Conservation (phyloP, 2,329 filamentous ascomycete genomes). For the Gnomoniopsis smithogilvyi region DNA sequence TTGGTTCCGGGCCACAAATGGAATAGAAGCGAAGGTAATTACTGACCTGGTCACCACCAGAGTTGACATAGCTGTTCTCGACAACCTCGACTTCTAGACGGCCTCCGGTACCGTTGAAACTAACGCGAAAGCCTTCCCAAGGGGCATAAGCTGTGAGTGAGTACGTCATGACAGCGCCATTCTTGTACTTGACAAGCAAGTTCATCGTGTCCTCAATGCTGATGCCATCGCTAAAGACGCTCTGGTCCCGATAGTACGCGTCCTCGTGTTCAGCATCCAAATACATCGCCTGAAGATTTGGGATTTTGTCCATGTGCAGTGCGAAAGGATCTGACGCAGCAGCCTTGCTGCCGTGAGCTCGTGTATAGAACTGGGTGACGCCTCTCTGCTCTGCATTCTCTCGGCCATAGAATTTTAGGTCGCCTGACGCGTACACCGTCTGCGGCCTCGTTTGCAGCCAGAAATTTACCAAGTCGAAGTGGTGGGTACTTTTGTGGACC, state of each 20-base stretch:
- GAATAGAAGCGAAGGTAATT: too few relatives aligned
- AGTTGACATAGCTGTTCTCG: conserved; percentile 60
- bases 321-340: conserved; percentile 57
- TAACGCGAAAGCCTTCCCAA: conserved; percentile 58
- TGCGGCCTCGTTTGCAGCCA: conserved; percentile 55
- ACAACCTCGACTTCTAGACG: conserved; percentile 60
- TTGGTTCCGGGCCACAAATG: too few relatives aligned
- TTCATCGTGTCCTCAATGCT: conserved; percentile 65
- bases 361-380: conserved; percentile 45
- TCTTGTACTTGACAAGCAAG: conserved; percentile 54
- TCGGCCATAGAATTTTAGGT: conserved; percentile 57
- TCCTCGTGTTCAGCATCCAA: conserved; percentile 63
- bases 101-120: conserved; percentile 56
- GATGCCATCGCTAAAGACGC: conserved; percentile 60
- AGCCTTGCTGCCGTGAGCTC: conserved; percentile 46
- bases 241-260: conserved; percentile 59
- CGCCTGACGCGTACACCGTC: conserved; percentile 57
- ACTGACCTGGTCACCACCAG: conserved; percentile 46
- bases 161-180: conserved; percentile 56
- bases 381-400: conserved; percentile 59
- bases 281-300: conserved; percentile 56
- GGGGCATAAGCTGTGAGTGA: conserved; percentile 59
- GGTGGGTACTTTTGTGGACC: conserved; percentile 62
- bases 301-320: conserved; percentile 49
- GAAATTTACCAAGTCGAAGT: conserved; percentile 63